Conservation (phyloP, 2,329 filamentous ascomycete genomes). For the Alternaria ventricosa region DNA sequence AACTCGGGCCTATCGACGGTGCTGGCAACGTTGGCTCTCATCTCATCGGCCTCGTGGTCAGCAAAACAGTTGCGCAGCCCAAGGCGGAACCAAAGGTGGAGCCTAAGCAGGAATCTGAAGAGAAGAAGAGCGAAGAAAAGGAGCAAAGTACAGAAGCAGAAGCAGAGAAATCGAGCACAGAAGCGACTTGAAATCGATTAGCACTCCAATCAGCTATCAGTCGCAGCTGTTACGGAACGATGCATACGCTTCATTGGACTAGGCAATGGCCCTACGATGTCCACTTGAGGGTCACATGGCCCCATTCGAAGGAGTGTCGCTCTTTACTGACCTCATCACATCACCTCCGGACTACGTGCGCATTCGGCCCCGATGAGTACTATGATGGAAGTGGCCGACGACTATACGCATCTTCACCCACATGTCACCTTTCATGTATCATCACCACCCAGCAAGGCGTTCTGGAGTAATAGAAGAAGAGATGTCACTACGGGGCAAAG, state of each 20-base stretch:
- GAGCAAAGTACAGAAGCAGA: background rate
- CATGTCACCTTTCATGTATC: conserved; percentile 8
- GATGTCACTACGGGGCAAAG: background rate
- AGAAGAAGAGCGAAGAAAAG: conserved; percentile 6
- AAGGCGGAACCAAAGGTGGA: conserved; percentile 11
- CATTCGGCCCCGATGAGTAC: background rate
- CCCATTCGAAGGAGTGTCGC: background rate
- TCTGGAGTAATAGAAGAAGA: background rate
- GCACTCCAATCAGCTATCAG: background rate
- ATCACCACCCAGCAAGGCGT: conserved; percentile 14
- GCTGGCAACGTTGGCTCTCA: conserved; percentile 75
- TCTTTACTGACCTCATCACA: background rate
- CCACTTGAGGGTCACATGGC: background rate
- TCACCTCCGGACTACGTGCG: background rate
- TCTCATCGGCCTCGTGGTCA: conserved; percentile 68
- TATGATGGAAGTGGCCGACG: background rate
- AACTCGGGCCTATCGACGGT: conserved; percentile 78
- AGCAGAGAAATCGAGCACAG: background rate
- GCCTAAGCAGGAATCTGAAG: background rate
- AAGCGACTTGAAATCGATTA: background rate
- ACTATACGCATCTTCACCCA: background rate
- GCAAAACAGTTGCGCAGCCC: conserved; percentile 55
- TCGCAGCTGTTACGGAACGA: background rate
- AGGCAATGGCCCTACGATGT: too few relatives aligned
- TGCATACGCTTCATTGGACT: background rate